Evolutionary conservation across 2,329 filamentous ascomycete species (phyloP).

Genomic region (Stromatinia cepivora): DNA sequence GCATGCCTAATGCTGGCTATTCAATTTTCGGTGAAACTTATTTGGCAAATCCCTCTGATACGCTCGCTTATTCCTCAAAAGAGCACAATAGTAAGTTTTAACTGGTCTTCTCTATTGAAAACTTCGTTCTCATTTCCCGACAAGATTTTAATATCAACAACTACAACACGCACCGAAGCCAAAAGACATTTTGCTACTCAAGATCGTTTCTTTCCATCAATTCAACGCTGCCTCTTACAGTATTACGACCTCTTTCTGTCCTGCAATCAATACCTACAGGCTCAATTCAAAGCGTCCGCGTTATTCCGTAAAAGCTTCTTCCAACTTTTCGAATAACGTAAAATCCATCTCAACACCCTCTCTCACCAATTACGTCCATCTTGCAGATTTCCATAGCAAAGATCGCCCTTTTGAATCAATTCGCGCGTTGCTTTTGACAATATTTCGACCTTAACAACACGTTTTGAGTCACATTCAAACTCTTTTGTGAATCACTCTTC

Average conservation of each 20-base stretch:
- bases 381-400: not conserved
- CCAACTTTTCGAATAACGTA: not conserved
- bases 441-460: not conserved
- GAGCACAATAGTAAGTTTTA: not conserved
- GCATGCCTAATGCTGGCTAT: not conserved
- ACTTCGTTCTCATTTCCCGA: not conserved
- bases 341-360: not conserved
- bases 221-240: not conserved
- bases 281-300: not conserved
- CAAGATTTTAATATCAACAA: not conserved
- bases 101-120: not conserved
- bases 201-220: not conserved
- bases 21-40: not conserved
- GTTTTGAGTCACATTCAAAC: not conserved
- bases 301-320: not conserved
- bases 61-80: slow-evolving; percentile 4
- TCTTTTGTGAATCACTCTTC: not conserved
- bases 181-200: not conserved
- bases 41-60: not conserved
- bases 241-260: not conserved
- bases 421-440: not conserved
- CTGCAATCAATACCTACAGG: not conserved
- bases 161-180: not conserved
- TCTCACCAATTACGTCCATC: too few species aligned
- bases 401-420: not conserved